Base-by-base conservation (phyloP, 2,329 filamentous ascomycete species). In the Claviceps sp. region DNA sequence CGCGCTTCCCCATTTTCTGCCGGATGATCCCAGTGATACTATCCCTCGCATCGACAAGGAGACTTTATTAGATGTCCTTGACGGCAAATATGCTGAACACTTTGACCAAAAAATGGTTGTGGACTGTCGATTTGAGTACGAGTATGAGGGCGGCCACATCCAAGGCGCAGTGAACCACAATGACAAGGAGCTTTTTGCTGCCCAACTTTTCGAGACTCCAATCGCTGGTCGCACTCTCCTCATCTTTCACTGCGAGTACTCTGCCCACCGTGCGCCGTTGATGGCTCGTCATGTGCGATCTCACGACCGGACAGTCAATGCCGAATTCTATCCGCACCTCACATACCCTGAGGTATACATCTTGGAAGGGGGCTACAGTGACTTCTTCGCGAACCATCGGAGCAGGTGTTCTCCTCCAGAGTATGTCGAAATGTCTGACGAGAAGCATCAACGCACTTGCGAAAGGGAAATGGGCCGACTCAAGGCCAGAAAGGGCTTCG, bases 311-410 rank as follows among this genome's bases (percentile, higher is more conserved):
- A 81, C 82, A 40, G 76, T 82, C 63, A 98, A 98, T 67, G 81
- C 82, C 51, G 88, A 93, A 66, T 78, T 79, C 58, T 98, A 97
- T 64, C 93, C 93, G 18, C 79, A 77, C 54, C 80, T 98, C 55
- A 89, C 85, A n/a, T 98, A 95, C 63, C 93, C 93, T 2, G 93
- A 98, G 67, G 83, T 97, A 58, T 98, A 98, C 68, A 95, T 98
- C 61, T 76, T 98, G 42, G 89, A 97, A 58, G 93, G 93, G 55
- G 93, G 93, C 44, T 98, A 98, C 72, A 95, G 89, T 67, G 82
- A 82, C 30, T 98, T 98, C 74, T 98, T 91, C 67, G 73, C 79
- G 24, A 76, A 87, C 57, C 82, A 95, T 66, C 82, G 83, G 50
- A 72, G 77, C 47, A 82, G 90, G 55, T 98, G 93, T 74, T 93